Evolutionary conservation across 257 asterid genomes (phyloP).

Genomic region (Rauvolfia tetraphylla): DNA sequence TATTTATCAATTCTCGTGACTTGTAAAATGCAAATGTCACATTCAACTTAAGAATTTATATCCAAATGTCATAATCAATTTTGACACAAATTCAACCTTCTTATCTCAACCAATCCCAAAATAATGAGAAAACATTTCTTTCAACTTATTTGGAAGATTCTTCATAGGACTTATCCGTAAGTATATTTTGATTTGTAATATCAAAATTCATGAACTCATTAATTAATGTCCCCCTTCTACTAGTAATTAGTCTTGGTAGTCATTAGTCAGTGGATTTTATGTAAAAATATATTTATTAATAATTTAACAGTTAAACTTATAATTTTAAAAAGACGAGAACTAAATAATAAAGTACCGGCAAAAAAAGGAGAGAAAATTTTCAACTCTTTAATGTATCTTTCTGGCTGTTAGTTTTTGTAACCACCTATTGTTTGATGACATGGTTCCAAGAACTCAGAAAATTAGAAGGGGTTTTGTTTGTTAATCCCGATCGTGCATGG

Average conservation of each 20-base stretch:
- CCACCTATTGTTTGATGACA: not conserved
- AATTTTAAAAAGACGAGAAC: not conserved
- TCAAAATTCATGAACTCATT: not conserved
- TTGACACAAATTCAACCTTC: not conserved
- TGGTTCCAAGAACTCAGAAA: not conserved
- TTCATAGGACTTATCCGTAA: not conserved
- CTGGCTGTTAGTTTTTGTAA: not conserved
- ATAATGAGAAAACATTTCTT: not conserved
- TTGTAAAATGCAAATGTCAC: constrained; percentile 12
- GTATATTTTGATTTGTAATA: not conserved
- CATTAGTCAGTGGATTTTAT: not conserved
- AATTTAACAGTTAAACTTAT: not conserved
- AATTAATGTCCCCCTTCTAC: not conserved
- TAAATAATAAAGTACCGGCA: not conserved
- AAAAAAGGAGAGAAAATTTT: not conserved
- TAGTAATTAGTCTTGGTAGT: not conserved
- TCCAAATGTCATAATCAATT: constrained; percentile 14
- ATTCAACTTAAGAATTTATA: not conserved
- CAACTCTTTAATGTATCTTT: constrained; percentile 6
- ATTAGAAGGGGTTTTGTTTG: not conserved
- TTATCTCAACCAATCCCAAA: not conserved
- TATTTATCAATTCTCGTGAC: constrained; percentile 3
- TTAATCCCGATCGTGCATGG: constrained; percentile 11
- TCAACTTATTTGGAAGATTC: not conserved
- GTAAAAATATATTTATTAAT: too few relatives aligned